Evolutionary conservation across 768 basidiomycete genomes (phyloP), one percentile per base, ranked within the genome.

Genomic region (Russula ochroleuca): DNA sequence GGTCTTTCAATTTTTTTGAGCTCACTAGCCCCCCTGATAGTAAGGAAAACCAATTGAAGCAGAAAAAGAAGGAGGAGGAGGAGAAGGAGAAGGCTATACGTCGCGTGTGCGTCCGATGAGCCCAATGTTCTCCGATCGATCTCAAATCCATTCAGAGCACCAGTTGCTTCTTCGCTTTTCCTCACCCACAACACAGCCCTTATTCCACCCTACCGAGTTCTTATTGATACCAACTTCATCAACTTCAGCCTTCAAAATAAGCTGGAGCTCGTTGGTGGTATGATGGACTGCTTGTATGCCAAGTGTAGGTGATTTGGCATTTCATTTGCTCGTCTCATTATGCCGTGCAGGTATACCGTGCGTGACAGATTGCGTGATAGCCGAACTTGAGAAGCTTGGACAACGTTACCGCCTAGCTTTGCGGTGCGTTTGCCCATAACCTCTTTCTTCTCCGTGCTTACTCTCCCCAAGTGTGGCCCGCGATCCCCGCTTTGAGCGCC

Each of bases 211-310:
- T 99, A 98, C 73, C 86, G 96, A 21, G 92, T 99, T 31, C 84
- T 99, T 43, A 93, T 99, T 64, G 97, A 99, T 75, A 99, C 97
- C 73, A 99, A 99, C 74, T 98, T 99, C 70, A 99, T 99, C 81
- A 98, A 98, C 73, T 96, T 98, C 74, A 92, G 89, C 68, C 81
- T 99, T 54, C 97, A 99, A 78, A 99, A 98, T 76, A 97, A 98
- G 75, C 78, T 99, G 68, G 97, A 99, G 74, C 82, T 98, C 59
- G 80, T 98, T 23, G 86, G 88, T 70, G 94, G 92, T n/a, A 98
- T 99, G 97, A 98, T 99, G 97, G 97, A 99, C 72, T 96, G 94
- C 71, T 79, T 98, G 17, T 97, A 92, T 75, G 97, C 97, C 14
- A 98, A 99, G 79, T 98, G 96, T 96, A 68, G 61, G 84, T 74